Conservation (phyloP, 345 rosid species). For the Raphanus raphanistrum region DNA sequence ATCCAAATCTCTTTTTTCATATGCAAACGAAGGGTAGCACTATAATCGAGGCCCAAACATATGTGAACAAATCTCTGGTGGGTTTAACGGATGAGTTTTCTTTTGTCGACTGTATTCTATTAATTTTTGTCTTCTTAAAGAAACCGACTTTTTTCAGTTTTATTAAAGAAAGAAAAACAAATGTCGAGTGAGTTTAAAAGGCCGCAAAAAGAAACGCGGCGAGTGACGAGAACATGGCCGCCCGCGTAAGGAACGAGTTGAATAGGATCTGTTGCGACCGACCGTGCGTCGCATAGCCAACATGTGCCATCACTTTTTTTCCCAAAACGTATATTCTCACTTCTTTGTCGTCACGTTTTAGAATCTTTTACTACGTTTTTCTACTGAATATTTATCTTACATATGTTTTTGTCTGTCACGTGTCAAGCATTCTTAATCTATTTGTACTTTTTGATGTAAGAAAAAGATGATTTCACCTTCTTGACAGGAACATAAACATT, state of each 20-base stretch:
- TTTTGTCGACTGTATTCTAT: too few species aligned
- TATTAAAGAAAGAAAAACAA: background rate
- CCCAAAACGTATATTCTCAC: background rate
- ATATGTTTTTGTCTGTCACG: background rate
- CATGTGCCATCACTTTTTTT: constrained; percentile 7
- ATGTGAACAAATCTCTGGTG: background rate
- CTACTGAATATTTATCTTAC: background rate
- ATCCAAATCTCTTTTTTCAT: background rate
- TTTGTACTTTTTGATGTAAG: too few species aligned
- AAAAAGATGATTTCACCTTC: too few species aligned
- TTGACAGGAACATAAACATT: too few species aligned
- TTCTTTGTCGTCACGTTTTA: constrained; percentile 10
- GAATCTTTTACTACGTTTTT: background rate
- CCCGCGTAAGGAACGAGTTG: constrained; percentile 25
- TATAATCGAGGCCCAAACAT: background rate
- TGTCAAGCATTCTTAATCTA: too few species aligned
- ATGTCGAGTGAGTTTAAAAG: background rate
- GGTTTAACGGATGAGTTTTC: background rate
- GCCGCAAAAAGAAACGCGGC: constrained; percentile 23
- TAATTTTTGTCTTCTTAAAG: background rate
- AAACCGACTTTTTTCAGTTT: background rate
- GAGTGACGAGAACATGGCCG: constrained; percentile 19
- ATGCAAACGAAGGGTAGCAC: too few species aligned
- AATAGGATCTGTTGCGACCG: background rate
- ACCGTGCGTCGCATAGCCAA: constrained; percentile 18